Conservation (phyloP, 2,329 filamentous ascomycete genomes). For the Ophiostoma quercus region DNA sequence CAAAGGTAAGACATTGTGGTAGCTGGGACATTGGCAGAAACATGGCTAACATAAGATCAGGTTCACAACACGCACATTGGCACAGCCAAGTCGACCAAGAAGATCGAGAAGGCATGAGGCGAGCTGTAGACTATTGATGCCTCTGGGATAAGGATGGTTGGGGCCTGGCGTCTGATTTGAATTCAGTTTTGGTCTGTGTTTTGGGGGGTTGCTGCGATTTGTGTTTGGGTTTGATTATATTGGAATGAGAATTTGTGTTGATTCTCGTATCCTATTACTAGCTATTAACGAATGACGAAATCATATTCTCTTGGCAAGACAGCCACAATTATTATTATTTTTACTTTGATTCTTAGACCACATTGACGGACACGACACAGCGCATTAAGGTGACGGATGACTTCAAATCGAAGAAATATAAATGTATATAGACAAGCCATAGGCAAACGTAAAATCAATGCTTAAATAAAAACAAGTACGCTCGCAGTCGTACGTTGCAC, state of each 20-base stretch:
- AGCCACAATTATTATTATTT: neutral
- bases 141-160: neutral
- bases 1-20: constrained; percentile 57
- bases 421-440: neutral
- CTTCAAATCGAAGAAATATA: neutral
- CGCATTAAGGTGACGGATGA: neutral
- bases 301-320: neutral
- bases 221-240: neutral
- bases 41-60: constrained; percentile 36
- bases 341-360: neutral
- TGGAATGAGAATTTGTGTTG: neutral
- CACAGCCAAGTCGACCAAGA: constrained; percentile 72
- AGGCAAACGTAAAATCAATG: neutral
- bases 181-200: neutral
- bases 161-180: neutral
- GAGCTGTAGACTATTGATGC: neutral
- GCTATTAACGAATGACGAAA: neutral
- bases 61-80: constrained; percentile 89
- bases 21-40: neutral
- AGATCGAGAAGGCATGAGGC: constrained; percentile 35
- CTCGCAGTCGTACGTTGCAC: neutral
- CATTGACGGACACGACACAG: neutral
- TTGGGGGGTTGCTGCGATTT: neutral
- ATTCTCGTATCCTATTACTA: neutral
- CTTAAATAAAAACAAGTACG: neutral